phyloP scores from a whole-genome alignment of 768 basidiomycete species.

The Crepidotus variabilis region DNA sequence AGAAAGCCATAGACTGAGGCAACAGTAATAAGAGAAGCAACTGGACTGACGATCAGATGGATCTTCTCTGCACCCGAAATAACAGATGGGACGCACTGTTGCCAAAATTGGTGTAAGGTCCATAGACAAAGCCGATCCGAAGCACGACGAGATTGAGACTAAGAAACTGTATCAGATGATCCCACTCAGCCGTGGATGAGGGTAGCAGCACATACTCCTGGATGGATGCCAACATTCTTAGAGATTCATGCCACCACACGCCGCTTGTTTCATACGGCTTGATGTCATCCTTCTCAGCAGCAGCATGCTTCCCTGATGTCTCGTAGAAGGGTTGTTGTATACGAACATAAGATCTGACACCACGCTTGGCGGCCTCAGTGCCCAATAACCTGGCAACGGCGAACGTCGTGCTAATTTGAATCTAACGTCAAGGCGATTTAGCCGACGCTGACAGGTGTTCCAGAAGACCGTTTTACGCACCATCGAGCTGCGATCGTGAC shows the following conservation, averaged over 20 bases:
- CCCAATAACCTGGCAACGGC: slow-evolving; percentile 65
- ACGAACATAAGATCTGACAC: slow-evolving; percentile 76
- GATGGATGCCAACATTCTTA: slow-evolving; percentile 71
- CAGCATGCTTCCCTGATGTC: slow-evolving; percentile 58
- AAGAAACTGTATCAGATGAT: slow-evolving; percentile 12
- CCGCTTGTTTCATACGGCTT: slow-evolving; percentile 71
- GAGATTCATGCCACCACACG: slow-evolving; percentile 87
- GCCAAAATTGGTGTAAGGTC: slow-evolving; percentile 75
- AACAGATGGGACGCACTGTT: slow-evolving; percentile 42
- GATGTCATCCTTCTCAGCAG: slow-evolving; percentile 70
- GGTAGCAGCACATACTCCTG: slow-evolving; percentile 46
- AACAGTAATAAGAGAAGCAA: slow-evolving; percentile 68
- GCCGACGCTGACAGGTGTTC: slow-evolving; percentile 6
- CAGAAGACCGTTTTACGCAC: slow-evolving; percentile 35
- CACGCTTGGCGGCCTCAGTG: slow-evolving; percentile 73
- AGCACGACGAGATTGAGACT: slow-evolving; percentile 82
- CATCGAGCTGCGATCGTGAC: slow-evolving; percentile 70
- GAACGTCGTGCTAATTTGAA: slow-evolving; percentile 75
- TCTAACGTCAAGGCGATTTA: slow-evolving; percentile 35
- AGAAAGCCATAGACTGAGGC: slow-evolving; percentile 79
- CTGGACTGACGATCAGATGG: slow-evolving; percentile 30
- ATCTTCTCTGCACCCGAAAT: slow-evolving; percentile 2
- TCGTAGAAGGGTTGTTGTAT: slow-evolving; percentile 79
- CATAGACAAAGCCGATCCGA: slow-evolving; percentile 73
- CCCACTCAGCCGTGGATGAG: background rate